phyloP scores from a whole-genome alignment of 768 basidiomycete species.

The Macrolepiota dolichaula region DNA sequence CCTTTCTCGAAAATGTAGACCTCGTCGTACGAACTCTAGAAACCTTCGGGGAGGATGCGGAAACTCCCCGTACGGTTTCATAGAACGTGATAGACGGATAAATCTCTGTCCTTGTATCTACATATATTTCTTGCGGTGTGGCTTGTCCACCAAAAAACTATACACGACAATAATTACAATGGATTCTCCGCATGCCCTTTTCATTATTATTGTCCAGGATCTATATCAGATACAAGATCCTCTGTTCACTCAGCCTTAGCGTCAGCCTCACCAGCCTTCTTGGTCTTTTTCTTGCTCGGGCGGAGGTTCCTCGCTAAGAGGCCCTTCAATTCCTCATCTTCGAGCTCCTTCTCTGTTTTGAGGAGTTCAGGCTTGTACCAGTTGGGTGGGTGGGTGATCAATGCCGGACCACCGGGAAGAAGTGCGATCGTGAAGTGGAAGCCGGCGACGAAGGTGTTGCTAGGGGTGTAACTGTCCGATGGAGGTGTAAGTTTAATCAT shows the following conservation, averaged over 20 bases:
- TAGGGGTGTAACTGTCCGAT: slow-evolving; percentile 64
- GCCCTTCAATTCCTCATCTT: slow-evolving; percentile 83
- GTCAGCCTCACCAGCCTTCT: slow-evolving; percentile 57
- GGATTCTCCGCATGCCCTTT: slow-evolving; percentile 24
- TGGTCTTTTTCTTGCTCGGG: slow-evolving; percentile 90
- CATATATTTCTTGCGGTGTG: background rate
- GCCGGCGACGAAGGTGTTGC: slow-evolving; percentile 83
- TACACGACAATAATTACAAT: background rate
- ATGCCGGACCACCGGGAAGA: slow-evolving; percentile 80
- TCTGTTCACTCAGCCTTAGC: slow-evolving; percentile 20
- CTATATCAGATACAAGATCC: background rate
- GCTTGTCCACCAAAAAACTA: background rate
- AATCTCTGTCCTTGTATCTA: background rate
- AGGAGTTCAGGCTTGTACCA: slow-evolving; percentile 95
- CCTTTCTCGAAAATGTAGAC: slow-evolving; percentile 87
- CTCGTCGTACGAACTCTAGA: slow-evolving; percentile 79
- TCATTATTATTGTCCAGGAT: slow-evolving; percentile 7
- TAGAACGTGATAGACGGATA: background rate
- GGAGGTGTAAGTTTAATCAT: background rate
- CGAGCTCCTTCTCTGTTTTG: slow-evolving; percentile 84
- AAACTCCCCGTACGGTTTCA: slow-evolving; percentile 13
- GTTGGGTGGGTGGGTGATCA: slow-evolving; percentile 83
- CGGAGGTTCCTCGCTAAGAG: slow-evolving; percentile 76
- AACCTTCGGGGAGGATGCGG: slow-evolving; percentile 73
- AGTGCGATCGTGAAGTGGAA: slow-evolving; percentile 98